Percentiles rank a stretch among this genome's conserved stretches.
These are phyloP conservation scores for Nicotiana paniculata DNA, from an alignment of 257 asterid species.

Conservation along the genomic window DNA sequence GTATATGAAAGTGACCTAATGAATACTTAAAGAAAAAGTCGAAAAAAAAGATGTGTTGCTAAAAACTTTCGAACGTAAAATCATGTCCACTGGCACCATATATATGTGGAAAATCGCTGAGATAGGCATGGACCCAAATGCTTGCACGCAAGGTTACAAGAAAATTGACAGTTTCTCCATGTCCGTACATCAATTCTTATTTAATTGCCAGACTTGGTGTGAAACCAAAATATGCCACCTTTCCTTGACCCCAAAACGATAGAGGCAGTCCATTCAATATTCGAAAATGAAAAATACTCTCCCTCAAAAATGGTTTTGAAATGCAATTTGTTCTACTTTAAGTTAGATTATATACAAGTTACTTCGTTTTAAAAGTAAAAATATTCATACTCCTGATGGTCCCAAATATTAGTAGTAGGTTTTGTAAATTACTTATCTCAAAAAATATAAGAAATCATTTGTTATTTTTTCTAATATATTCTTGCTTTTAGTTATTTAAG, in stretches of 20 bases:
- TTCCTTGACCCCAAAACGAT: not conserved
- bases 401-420: not conserved
- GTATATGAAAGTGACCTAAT: conserved; percentile 1
- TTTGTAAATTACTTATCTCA: too few species aligned
- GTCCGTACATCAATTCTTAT: not conserved
- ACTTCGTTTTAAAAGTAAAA: too few species aligned
- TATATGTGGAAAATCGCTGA: conserved; percentile 13
- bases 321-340: not conserved
- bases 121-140: not conserved
- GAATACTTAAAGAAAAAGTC: not conserved
- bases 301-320: not conserved
- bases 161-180: not conserved
- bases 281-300: not conserved
- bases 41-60: not conserved
- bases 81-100: not conserved
- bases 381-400: rapidly evolving
- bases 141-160: conserved; percentile 13
- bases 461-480: too few species aligned
- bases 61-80: not conserved
- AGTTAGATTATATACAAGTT: not conserved
- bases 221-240: conserved; percentile 28
- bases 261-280: not conserved
- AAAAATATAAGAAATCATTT: too few species aligned
- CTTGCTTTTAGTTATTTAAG: too few species aligned
- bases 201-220: conserved; percentile 17